Base-by-base conservation (phyloP, 2,329 filamentous ascomycete genomes). In the Tolypocladium nubicola region DNA sequence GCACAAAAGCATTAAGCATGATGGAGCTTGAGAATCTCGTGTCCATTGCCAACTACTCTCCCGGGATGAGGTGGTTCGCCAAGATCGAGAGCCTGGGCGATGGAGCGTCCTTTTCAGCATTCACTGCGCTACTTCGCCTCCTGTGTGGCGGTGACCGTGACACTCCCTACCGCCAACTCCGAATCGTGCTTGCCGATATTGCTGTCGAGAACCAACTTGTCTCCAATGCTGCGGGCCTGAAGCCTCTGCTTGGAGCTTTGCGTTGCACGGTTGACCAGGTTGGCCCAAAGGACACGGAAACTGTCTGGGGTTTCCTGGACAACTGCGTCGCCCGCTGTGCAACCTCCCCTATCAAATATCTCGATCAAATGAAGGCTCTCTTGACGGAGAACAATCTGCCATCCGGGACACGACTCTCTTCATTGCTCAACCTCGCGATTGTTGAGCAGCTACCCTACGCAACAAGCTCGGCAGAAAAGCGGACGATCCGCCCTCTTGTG, bases 21-120 rank as follows among this genome's bases (percentile, higher is more conserved):
- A 82, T 92, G 65, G 89, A 96, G 70, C 75, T 97, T 35, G 86
- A 91, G 68, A 89, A 93, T 68, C 76, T 96, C 21, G 82, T 96
- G 21, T 81, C 85, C 37, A 89, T 97, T 67, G 90, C 92, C 4
- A 83, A 85, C 61, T 84, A 86, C 64, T 95, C 91, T 3, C 85
- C 89, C 0, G 86, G 86, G 7, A 94, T 96, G 85, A 85, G 88
- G 61, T 97, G 93, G 93, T 97, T 94, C 75, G 81, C 88, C 61
- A 92, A 89, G 66, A 81, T 76, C 58, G 82, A 87, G 61, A 79
- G 79, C 1, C 75, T 88, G n/a, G 68, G 71, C 1, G 75, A 82
- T 43, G 64, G 65, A 21, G 60, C 60, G 10, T 59, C 62, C 8
- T 64, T 64, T 3, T 90, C 88, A 4, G 87, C 88, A 0, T 90